Conservation (phyloP, 2,329 filamentous ascomycete genomes). For the Diaporthe ampelina region DNA sequence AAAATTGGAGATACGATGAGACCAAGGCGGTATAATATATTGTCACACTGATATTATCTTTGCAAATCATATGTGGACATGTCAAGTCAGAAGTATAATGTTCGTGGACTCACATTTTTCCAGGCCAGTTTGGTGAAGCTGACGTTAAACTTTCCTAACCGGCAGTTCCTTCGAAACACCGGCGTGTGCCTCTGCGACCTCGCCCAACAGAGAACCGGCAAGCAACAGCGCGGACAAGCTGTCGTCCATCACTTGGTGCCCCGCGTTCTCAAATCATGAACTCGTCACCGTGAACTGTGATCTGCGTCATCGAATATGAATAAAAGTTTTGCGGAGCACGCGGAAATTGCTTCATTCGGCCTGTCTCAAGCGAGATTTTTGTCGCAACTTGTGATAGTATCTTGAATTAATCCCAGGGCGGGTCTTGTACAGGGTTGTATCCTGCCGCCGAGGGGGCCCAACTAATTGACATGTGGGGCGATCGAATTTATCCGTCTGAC, state of each 20-base stretch:
- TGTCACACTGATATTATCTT: not conserved
- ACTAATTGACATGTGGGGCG: constrained; percentile 28
- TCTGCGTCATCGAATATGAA: constrained; percentile 8
- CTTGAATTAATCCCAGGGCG: constrained; percentile 11
- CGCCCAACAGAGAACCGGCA: not conserved
- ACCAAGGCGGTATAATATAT: constrained; percentile 22
- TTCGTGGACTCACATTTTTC: not conserved
- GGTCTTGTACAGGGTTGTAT: constrained; percentile 21
- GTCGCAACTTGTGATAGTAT: constrained; percentile 5
- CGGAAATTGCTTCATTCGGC: constrained; percentile 31
- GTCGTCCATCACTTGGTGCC: not conserved
- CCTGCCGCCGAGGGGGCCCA: constrained; percentile 20
- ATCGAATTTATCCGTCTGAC: constrained; percentile 23
- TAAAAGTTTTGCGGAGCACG: not conserved
- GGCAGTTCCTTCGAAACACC: not conserved
- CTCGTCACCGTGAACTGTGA: not conserved
- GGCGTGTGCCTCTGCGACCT: not conserved
- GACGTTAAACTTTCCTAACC: not conserved
- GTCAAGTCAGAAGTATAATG: not conserved
- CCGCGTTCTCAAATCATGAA: constrained; percentile 8
- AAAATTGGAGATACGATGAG: constrained; percentile 16
- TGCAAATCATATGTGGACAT: not conserved
- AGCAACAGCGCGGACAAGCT: not conserved
- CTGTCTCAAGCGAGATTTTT: constrained; percentile 23
- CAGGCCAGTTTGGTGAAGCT: not conserved